Conservation (phyloP, 2,329 filamentous ascomycete genomes). For the Paraphaeosphaeria sporulosa region DNA sequence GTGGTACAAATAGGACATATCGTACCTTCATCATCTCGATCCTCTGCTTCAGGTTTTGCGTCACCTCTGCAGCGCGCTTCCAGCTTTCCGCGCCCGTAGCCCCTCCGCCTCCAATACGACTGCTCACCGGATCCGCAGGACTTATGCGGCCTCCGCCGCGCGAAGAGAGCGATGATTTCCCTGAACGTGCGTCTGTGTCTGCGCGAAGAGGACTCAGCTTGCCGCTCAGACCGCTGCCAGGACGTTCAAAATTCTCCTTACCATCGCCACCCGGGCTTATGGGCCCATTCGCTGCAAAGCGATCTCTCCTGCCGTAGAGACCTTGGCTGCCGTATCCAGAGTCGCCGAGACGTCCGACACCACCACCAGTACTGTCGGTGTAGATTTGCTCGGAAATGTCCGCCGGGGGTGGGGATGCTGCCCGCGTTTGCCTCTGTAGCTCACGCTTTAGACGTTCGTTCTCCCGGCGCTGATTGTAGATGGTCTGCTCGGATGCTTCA, state of each 20-base stretch:
- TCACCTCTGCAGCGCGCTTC: slow-evolving; percentile 96
- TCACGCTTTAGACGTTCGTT: slow-evolving; percentile 94
- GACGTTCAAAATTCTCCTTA: slow-evolving; percentile 57
- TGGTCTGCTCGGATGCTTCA: slow-evolving; percentile 85
- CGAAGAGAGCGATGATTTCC: slow-evolving; percentile 42
- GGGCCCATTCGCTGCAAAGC: slow-evolving; percentile 35
- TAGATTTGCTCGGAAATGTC: slow-evolving; percentile 59
- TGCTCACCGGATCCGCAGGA: slow-evolving; percentile 35
- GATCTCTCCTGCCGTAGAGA: slow-evolving; percentile 48
- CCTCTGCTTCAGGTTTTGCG: slow-evolving; percentile 93
- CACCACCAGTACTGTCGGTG: slow-evolving; percentile 65
- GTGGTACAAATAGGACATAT: slow-evolving; percentile 9
- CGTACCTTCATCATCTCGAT: slow-evolving; percentile 97
- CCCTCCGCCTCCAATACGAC: slow-evolving; percentile 37
- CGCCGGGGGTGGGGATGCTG: slow-evolving; percentile 63
- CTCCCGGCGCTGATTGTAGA: slow-evolving; percentile 84
- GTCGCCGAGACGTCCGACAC: slow-evolving; percentile 51
- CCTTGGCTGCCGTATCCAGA: slow-evolving; percentile 47
- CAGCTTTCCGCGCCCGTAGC: slow-evolving; percentile 75
- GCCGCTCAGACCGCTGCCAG: slow-evolving; percentile 44
- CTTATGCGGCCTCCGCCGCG: slow-evolving; percentile 44
- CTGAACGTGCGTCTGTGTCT: slow-evolving; percentile 43
- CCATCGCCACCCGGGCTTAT: slow-evolving; percentile 50
- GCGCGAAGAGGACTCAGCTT: slow-evolving; percentile 50
- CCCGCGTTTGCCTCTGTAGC: slow-evolving; percentile 62